Evolutionary conservation across 192 early-diverging fungal species (phyloP).

Genomic region (Mortierella alpina): DNA sequence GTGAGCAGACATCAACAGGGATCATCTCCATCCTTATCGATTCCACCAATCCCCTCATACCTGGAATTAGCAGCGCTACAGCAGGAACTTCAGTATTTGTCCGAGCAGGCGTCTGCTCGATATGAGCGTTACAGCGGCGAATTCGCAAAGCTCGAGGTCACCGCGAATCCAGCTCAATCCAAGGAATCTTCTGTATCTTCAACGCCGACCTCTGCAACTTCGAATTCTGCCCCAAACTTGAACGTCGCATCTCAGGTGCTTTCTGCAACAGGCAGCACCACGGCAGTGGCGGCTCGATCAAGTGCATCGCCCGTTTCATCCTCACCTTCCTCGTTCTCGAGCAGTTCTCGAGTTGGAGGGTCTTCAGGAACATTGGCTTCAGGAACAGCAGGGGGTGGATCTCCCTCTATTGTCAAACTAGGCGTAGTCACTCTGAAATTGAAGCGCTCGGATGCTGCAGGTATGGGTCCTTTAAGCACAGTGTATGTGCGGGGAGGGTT

Average conservation of each 20-base stretch:
- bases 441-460: constrained; percentile 48
- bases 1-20: constrained; percentile 5
- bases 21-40: constrained; percentile 18
- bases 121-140: constrained; percentile 32
- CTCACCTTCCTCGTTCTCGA: constrained; percentile 40
- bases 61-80: constrained; percentile 29
- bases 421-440: constrained; percentile 44
- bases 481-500: neutral
- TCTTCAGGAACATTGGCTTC: constrained; percentile 3
- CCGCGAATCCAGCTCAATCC: constrained; percentile 6
- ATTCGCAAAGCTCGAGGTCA: constrained; percentile 24
- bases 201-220: constrained; percentile 21
- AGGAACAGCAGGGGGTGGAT: neutral
- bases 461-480: neutral
- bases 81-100: constrained; percentile 39
- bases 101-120: constrained; percentile 27
- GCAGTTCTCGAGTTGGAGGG: constrained; percentile 20
- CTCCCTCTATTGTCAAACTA: constrained; percentile 25
- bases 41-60: constrained; percentile 28
- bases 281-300: constrained; percentile 1
- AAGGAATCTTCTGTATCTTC: constrained; percentile 45
- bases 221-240: neutral
- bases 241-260: constrained; percentile 11
- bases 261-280: constrained; percentile 1
- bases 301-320: constrained; percentile 36